A percentile compares a stretch with the other conserved stretches of the same genome.
phyloP scores from a whole-genome alignment of 129 eudicot species.

The Pseudognaphalium luteoalbum region DNA sequence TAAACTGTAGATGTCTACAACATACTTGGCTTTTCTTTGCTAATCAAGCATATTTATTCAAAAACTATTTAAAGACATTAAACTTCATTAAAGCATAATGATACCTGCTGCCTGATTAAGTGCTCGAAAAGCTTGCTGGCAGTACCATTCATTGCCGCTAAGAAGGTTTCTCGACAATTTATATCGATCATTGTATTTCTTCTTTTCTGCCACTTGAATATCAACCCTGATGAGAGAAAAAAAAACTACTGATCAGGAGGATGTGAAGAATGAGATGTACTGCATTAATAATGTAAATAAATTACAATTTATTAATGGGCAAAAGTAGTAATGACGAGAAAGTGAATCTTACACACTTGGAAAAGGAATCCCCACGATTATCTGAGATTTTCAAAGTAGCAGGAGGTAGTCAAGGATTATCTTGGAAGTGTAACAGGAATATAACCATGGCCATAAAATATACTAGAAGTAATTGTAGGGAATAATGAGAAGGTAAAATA shows the following conservation, averaged over 20 bases:
- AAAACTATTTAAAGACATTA: not conserved
- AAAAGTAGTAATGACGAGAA: constrained; percentile 14
- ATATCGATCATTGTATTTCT: constrained; percentile 71
- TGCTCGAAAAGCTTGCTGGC: constrained; percentile 94
- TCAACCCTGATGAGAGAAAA: constrained; percentile 56
- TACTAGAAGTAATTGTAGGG: constrained; percentile 4
- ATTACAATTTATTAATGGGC: constrained; percentile 6
- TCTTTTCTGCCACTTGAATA: constrained; percentile 81
- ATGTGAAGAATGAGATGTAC: constrained; percentile 16
- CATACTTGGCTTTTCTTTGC: not conserved
- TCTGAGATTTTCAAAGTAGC: constrained; percentile 59
- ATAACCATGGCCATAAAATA: not conserved
- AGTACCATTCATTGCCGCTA: constrained; percentile 90
- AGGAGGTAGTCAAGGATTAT: constrained; percentile 32
- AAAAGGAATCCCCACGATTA: constrained; percentile 94
- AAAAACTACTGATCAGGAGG: constrained; percentile 19
- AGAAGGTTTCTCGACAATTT: constrained; percentile 67
- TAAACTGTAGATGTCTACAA: too few relatives aligned
- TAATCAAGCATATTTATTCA: not conserved
- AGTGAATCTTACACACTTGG: constrained; percentile 72
- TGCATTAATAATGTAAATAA: constrained; percentile 6
- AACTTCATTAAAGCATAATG: not conserved
- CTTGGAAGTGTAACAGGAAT: constrained; percentile 1
- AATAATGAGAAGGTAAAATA: constrained; percentile 6
- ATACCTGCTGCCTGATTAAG: constrained; percentile 98